Base-by-base conservation (phyloP, 1,284 basidiomycete species). In the Irpex sp. region DNA sequence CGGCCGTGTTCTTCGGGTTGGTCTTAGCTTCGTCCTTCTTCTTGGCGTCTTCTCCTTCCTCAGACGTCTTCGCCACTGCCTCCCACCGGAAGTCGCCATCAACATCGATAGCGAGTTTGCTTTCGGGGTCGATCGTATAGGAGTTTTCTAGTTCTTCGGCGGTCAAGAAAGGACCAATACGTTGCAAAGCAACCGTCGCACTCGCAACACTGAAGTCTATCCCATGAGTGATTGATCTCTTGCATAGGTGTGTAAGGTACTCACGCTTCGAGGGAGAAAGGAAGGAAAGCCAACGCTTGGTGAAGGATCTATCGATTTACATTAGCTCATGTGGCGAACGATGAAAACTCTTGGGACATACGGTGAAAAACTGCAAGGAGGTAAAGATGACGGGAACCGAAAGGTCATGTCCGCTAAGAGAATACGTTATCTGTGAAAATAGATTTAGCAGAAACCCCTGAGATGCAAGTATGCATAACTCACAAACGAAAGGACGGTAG, bases 31-130 rank as follows among this genome's bases (percentile, higher is more conserved):
- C 61, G 43, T 50, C 59, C 51, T 63, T 62, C 43, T 59, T 56
- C 17, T 56, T 56, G 6, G 33, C 15, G 17, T 31, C 57, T 66
- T 65, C 5, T 31, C 57, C 4, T 13, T 62, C 64, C 8, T 58
- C 68, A 11, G 68, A 75, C 15, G 72, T 65, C 67, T 80, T 78
- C 50, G 74, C 72, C 5, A 76, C 76, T 0, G 78, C 79, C 69
- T 92, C 90, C 87, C 90, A 92, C 5, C 81, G 78, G 73, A 92
- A 93, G 68, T 84, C 83, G 1, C 85, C 90, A 58, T 88, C 79
- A 9, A 87, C 81, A 1, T 81, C 74, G 46, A 93, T 74, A 5
- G 87, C 89, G 57, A 71, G 71, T 50, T 79, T 73, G 43, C 75
- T 71, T 0, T 75, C 68, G 1, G 70, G 66, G 46, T 87, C 81